These are phyloP conservation scores for Colletotrichum sp. DNA, from an alignment of 2,329 filamentous ascomycete genomes.

Conservation along the genomic window DNA sequence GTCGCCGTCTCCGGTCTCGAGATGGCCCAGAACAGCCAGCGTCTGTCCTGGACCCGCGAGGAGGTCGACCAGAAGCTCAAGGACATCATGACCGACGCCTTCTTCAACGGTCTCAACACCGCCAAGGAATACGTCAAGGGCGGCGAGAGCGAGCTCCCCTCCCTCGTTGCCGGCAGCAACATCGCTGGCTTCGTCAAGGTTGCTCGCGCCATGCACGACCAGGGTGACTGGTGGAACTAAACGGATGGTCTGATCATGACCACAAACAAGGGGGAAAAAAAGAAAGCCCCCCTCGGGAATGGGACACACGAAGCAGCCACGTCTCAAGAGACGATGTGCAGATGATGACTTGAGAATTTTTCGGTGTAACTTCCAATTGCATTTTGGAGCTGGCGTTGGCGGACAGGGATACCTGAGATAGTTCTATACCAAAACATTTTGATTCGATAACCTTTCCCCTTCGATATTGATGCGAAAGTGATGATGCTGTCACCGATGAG, in stretches of 20 bases:
- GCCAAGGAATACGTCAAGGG: constrained; percentile 86
- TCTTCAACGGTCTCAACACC: constrained; percentile 86
- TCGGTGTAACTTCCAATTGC: constrained; percentile 6
- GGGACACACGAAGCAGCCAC: not conserved
- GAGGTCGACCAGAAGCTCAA: constrained; percentile 93
- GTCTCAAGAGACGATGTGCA: not conserved
- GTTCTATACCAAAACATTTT: constrained; percentile 14
- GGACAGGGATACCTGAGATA: constrained; percentile 16
- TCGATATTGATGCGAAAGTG: not conserved
- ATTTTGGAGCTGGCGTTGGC: constrained; percentile 19
- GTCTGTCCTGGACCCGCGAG: constrained; percentile 83
- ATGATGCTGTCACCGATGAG: not conserved
- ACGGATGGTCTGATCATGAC: not conserved
- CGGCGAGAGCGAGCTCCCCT: constrained; percentile 83
- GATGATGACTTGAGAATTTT: constrained; percentile 7
- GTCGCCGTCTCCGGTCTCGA: constrained; percentile 96
- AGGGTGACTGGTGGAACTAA: constrained; percentile 85
- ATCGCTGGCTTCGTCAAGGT: constrained; percentile 99
- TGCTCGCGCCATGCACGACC: constrained; percentile 89
- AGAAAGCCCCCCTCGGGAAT: not conserved
- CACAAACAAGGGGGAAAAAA: not conserved
- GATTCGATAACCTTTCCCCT: not conserved
- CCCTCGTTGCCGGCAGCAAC: constrained; percentile 90
- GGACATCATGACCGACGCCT: constrained; percentile 93
- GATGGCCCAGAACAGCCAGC: constrained; percentile 97